Conservation (phyloP, 2,329 filamentous ascomycete species). For the Xylaria sp. region DNA sequence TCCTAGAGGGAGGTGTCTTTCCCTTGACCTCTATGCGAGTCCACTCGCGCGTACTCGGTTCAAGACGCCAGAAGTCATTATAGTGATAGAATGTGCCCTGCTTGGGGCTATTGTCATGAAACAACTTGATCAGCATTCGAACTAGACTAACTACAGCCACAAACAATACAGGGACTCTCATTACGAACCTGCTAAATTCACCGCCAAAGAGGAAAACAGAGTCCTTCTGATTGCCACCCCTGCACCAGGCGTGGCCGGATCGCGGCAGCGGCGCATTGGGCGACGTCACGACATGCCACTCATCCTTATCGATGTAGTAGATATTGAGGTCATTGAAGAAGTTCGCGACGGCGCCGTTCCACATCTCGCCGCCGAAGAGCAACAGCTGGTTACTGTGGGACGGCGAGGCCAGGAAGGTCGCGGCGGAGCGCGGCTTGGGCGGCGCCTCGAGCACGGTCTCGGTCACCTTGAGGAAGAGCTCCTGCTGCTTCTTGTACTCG, state of each 20-base stretch:
- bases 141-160: background rate
- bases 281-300: constrained; percentile 85
- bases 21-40: constrained; percentile 76
- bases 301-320: constrained; percentile 74
- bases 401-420: constrained; percentile 78
- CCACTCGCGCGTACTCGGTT: constrained; percentile 83
- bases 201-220: constrained; percentile 91
- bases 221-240: constrained; percentile 73
- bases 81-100: constrained; percentile 95
- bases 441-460: constrained; percentile 67
- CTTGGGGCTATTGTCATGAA: constrained; percentile 15
- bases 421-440: constrained; percentile 72
- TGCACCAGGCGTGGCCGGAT: constrained; percentile 91
- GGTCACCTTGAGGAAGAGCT: constrained; percentile 89
- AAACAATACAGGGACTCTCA: background rate
- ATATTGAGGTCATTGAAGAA: constrained; percentile 64
- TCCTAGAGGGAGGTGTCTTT: constrained; percentile 75
- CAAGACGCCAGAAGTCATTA: constrained; percentile 94
- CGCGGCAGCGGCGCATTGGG: constrained; percentile 88
- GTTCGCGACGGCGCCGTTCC: constrained; percentile 79
- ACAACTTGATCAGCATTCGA: constrained; percentile 8
- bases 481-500: constrained; percentile 88
- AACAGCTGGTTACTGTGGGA: constrained; percentile 82
- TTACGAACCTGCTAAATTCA: constrained; percentile 72
- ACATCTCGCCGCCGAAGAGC: constrained; percentile 92